Evolutionary conservation across 306 rosid genomes (phyloP).

Genomic region (Crataegus laevigata): DNA sequence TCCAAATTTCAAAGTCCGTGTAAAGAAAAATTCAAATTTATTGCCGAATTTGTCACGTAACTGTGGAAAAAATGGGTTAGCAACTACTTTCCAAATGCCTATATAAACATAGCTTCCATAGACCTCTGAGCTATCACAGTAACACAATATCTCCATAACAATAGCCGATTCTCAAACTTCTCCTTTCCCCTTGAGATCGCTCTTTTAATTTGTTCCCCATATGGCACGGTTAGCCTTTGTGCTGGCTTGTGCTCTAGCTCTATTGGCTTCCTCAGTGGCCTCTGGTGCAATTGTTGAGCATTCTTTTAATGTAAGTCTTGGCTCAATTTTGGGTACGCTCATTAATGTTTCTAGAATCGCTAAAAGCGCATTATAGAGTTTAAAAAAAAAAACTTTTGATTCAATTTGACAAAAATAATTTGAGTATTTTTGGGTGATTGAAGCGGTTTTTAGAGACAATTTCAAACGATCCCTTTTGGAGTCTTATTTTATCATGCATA

Average conservation of each 20-base stretch:
- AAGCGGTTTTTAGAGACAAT: too few relatives aligned
- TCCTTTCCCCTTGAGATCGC: not conserved
- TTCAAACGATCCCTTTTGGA: too few relatives aligned
- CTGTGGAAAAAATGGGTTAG: not conserved
- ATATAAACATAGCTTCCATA: not conserved
- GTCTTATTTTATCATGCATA: too few relatives aligned
- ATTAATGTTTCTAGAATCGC: too few relatives aligned
- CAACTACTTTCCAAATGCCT: not conserved
- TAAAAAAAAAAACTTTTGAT: too few relatives aligned
- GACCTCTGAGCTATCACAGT: not conserved
- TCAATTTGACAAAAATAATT: too few relatives aligned
- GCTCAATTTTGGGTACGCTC: not conserved
- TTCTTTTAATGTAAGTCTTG: constrained; percentile 30
- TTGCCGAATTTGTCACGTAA: not conserved
- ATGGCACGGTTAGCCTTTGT: constrained; percentile 24
- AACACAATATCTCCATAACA: not conserved
- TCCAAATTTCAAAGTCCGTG: not conserved
- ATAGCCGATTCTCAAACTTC: not conserved
- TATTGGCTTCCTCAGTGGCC: constrained; percentile 30
- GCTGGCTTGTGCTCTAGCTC: constrained; percentile 22
- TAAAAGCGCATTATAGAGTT: too few relatives aligned
- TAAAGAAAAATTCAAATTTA: not conserved
- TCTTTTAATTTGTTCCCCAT: not conserved
- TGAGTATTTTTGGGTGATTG: too few relatives aligned
- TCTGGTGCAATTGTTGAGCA: constrained; percentile 48